These are phyloP conservation scores for Alternaria novae-zelandiae DNA, from an alignment of 2,329 filamentous ascomycete species.

Conservation along the genomic window DNA sequence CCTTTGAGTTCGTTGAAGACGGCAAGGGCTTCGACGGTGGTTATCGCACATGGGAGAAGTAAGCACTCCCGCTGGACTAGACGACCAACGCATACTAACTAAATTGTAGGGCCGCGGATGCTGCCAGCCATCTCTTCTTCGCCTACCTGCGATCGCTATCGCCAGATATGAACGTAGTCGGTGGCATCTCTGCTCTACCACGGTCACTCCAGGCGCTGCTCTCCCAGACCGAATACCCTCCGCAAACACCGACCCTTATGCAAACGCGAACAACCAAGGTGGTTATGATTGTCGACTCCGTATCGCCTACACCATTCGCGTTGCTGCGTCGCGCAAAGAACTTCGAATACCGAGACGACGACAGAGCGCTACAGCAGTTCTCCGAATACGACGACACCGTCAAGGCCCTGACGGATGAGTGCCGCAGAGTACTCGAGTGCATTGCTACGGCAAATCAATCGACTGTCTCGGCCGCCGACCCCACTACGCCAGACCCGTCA, in stretches of 20 bases:
- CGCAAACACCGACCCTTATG: slow-evolving; percentile 76
- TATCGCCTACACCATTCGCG: slow-evolving; percentile 93
- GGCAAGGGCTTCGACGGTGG: slow-evolving; percentile 93
- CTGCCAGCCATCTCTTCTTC: slow-evolving; percentile 96
- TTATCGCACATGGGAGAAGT: slow-evolving; percentile 87
- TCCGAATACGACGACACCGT: slow-evolving; percentile 90
- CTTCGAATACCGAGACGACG: slow-evolving; percentile 92
- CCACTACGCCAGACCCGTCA: slow-evolving; percentile 69
- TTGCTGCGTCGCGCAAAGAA: slow-evolving; percentile 88
- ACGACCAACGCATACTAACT: slow-evolving; percentile 33
- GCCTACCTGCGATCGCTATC: slow-evolving; percentile 90
- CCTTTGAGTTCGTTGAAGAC: slow-evolving; percentile 87
- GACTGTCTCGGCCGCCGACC: slow-evolving; percentile 68
- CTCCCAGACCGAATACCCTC: slow-evolving; percentile 93
- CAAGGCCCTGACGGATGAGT: slow-evolving; percentile 89
- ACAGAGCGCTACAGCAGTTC: slow-evolving; percentile 82
- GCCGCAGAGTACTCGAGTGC: slow-evolving; percentile 83
- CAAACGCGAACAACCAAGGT: slow-evolving; percentile 85
- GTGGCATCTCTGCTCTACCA: slow-evolving; percentile 83
- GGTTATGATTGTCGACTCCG: slow-evolving; percentile 93
- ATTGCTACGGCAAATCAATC: slow-evolving; percentile 89
- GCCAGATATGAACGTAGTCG: slow-evolving; percentile 74
- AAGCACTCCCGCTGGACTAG: slow-evolving; percentile 40
- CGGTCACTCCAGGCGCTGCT: slow-evolving; percentile 90
- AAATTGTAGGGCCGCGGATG: slow-evolving; percentile 78